These are phyloP conservation scores for Delonix regia DNA, from an alignment of 306 rosid genomes.

Conservation along the genomic window DNA sequence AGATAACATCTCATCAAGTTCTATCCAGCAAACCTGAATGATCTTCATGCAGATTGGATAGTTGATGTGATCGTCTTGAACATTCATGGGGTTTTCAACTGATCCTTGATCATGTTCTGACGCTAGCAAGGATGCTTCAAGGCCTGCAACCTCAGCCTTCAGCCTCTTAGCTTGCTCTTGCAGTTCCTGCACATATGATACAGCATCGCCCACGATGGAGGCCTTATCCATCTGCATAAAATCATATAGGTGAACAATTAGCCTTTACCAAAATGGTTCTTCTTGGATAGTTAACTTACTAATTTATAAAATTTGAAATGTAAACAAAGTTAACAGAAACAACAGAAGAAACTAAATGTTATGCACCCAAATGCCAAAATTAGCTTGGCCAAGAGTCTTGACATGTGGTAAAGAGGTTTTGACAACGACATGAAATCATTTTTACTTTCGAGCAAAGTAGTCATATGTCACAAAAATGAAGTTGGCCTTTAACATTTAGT, in stretches of 20 bases:
- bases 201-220: constrained; percentile 90
- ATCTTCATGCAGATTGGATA: constrained; percentile 53
- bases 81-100: constrained; percentile 35
- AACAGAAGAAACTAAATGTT: neutral
- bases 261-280: neutral
- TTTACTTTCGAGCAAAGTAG: too few relatives aligned
- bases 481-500: too few relatives aligned
- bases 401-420: neutral
- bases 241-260: neutral
- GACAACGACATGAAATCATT: neutral
- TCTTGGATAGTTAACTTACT: neutral
- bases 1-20: neutral
- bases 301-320: neutral
- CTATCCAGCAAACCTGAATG: constrained; percentile 55
- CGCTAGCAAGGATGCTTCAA: constrained; percentile 62
- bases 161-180: constrained; percentile 76
- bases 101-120: constrained; percentile 50
- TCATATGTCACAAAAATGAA: too few relatives aligned
- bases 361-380: neutral
- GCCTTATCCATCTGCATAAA: constrained; percentile 89
- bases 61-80: constrained; percentile 35
- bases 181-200: constrained; percentile 66
- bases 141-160: constrained; percentile 67
- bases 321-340: neutral
- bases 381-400: neutral